These are phyloP conservation scores for Sporobolomyces roseus DNA, from an alignment of 768 basidiomycete genomes.

Conservation along the genomic window DNA sequence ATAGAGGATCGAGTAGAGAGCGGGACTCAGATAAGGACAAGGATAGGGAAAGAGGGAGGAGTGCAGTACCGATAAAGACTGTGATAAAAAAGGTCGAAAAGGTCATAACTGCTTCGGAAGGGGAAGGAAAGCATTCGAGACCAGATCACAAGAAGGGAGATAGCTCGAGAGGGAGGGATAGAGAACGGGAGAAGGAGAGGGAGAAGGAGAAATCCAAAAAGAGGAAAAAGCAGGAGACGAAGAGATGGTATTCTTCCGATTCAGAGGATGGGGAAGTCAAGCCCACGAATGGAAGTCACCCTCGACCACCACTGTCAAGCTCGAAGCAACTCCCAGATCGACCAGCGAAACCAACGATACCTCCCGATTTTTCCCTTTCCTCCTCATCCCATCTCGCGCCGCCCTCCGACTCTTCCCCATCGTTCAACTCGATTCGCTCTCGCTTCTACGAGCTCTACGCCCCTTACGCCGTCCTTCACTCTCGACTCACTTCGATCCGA, in stretches of 20 bases:
- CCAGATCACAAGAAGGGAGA: background rate
- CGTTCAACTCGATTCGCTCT: background rate
- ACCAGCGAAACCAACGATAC: too few species aligned
- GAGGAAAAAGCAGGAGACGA: constrained; percentile 4
- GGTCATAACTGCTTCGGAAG: constrained; percentile 8
- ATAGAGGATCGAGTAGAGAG: too few species aligned
- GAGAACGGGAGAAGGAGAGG: background rate
- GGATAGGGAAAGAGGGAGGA: background rate
- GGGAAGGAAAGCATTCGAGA: background rate
- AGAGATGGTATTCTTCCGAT: constrained; percentile 37
- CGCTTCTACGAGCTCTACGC: constrained; percentile 22
- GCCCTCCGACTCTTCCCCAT: background rate
- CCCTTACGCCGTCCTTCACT: constrained; percentile 18
- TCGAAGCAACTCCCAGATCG: background rate
- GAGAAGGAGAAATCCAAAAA: constrained; percentile 17
- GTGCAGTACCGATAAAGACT: background rate
- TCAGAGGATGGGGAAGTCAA: constrained; percentile 3
- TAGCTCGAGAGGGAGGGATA: background rate
- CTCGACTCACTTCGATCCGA: constrained; percentile 3
- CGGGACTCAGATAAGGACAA: background rate
- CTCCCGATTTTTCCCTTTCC: background rate
- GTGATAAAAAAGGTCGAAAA: background rate
- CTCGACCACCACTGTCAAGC: background rate
- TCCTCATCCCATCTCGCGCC: background rate
- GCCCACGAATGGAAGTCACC: background rate